Base-by-base conservation (phyloP, 495 filamentous ascomycete genomes). In the Chlorociboria aeruginascens region DNA sequence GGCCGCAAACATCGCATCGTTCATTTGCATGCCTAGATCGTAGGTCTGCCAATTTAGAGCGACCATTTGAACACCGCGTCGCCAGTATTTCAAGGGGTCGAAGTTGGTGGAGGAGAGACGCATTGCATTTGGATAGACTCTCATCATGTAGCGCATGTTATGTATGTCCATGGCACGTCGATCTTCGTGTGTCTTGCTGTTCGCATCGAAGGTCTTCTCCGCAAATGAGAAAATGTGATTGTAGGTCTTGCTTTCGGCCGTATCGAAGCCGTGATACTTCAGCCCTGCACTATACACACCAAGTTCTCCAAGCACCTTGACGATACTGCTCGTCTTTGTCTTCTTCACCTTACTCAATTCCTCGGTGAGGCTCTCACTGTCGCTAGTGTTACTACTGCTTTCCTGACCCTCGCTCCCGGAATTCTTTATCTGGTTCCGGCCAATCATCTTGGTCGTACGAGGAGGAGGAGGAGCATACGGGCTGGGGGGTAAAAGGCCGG, bases 21-120 rank as follows among this genome's bases (percentile, higher is more conserved):
- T 97, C 61, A 96, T 70, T 61, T 97, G 89, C 80, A 94, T 88
- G 12, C 86, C 84, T 29, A 89, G 72, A 56, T 97, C 92, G 56
- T 92, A 96, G 0, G 90, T 98, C 63, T 98, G 92, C 92, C 92
- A 98, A 63, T 98, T 98, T 52, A 95, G 71, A 1, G 92, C 92
- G 20, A 58, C 55, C 56, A 58, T 58, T 56, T 89, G 84, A 8
- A 95, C 92, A 30, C 92, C 92, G 43, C 85, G 84, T 39, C 92
- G 78, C 92, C 92, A 98, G 63, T 87, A 92, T 47, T 80, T 78
- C 46, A 89, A 72, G 0, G 92, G 92, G 57, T 97, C 86, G 55
- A 95, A 95, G 63, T 98, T 98, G 47, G 81, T 81, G 6, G 92
- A 97, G 32, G 73, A 73, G 32, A 95, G 69, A 11, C 92, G 86